Base-by-base conservation (phyloP, 2,329 filamentous ascomycete genomes). In the Trichoderma harzianum region DNA sequence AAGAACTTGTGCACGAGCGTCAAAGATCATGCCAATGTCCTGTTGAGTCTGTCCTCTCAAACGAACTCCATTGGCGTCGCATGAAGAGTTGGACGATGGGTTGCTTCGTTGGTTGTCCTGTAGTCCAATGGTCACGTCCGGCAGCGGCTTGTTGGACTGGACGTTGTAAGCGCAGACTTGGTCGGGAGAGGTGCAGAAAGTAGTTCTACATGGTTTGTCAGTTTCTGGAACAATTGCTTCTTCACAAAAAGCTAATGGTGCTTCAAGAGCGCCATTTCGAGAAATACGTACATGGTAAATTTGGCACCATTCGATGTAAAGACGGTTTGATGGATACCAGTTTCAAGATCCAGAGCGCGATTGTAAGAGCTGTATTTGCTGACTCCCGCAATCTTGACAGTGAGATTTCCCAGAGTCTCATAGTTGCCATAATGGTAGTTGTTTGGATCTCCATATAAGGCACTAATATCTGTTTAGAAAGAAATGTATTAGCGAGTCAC, bases 151-250 rank as follows among this genome's bases (percentile, higher is more conserved):
- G 60, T 73, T 71, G 14, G 72, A 72, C 12, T 58, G 18, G 43
- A 72, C 2, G 70, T 71, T 63, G 57, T 77, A 77, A 10, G 75
- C 70, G 53, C 77, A 80, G 5, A 80, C 80, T 68, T 83, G 77
- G 30, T 80, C 81, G 1, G 82, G 82, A 62, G 79, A 84, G 3
- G 83, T 84, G 76, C 86, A 88, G 70, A 84, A 86, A 0, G 72
- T 70, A 7, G 75, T 77, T 0, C 69, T 71, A 28, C 21, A 51
- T 5, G 4, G 4, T 30, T 24, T 16, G 53, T 68, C 26, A 68
- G 32, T 67, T 30, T 36, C 16, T 32, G 4, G 21, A 16, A 47
- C 7, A 51, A 53, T 53, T 53, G 47, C 47, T 53, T 53, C 21
- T 24, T 51, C n/a, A 24, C n/a, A 3, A 24, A 51, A 51, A 7